Conservation (phyloP, 148 eudicot genomes). For the Rhododendron williamsianum region DNA sequence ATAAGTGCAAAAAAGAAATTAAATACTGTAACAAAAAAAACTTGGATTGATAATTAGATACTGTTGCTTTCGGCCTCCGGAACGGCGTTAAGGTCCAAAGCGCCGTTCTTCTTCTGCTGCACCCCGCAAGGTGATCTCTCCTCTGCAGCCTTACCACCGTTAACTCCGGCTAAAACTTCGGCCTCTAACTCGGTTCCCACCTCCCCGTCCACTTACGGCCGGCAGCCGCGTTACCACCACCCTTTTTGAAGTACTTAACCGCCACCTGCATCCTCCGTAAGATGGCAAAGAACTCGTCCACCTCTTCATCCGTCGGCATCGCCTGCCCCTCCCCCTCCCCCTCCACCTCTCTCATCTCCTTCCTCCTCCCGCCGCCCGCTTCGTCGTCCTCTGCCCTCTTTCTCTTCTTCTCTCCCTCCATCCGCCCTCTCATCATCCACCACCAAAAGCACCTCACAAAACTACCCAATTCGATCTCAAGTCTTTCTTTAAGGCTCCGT, state of each 20-base stretch:
- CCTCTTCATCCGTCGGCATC: slow-evolving; percentile 13
- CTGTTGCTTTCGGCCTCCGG: slow-evolving; percentile 1
- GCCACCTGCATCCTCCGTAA: slow-evolving; percentile 11
- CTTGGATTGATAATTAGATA: neutral
- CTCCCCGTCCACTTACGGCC: slow-evolving; percentile 3
- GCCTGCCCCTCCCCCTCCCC: neutral
- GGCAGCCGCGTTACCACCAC: neutral
- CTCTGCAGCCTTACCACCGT: neutral
- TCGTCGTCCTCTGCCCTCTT: neutral
- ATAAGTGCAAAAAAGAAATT: neutral
- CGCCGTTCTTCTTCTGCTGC: neutral
- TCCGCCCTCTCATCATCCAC: neutral
- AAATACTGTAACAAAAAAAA: too few relatives aligned
- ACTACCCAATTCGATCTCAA: neutral
- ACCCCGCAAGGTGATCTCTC: neutral
- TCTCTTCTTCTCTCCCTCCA: neutral
- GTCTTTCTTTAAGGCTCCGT: neutral
- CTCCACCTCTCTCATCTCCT: neutral
- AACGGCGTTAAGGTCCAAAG: slow-evolving; percentile 2
- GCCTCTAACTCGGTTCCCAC: neutral
- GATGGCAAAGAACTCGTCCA: slow-evolving; percentile 17
- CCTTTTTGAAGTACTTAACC: slow-evolving; percentile 12
- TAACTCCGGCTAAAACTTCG: neutral
- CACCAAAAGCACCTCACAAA: neutral
- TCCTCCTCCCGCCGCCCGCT: neutral